These are phyloP conservation scores for Phytophthora lateralis DNA, from an alignment of 352 stramenopile species.

Conservation along the genomic window DNA sequence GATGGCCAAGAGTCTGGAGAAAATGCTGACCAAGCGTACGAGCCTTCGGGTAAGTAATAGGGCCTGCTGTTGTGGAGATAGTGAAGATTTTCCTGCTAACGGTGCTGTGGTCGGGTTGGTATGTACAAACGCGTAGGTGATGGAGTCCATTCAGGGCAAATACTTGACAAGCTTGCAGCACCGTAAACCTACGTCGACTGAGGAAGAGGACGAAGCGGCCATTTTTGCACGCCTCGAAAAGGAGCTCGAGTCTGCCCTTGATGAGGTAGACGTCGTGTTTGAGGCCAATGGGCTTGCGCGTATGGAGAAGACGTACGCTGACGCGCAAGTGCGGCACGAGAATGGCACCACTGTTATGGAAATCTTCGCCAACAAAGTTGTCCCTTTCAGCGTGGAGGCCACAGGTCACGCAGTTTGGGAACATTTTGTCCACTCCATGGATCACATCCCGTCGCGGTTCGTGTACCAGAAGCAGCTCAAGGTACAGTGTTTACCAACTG, in stretches of 20 bases:
- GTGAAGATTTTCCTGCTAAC: slow-evolving; percentile 24
- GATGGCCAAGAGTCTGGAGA: slow-evolving; percentile 56
- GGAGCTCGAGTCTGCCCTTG: slow-evolving; percentile 44
- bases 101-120: slow-evolving; percentile 28
- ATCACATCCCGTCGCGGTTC: slow-evolving; percentile 58
- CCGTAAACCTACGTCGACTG: slow-evolving; percentile 41
- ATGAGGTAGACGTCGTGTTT: slow-evolving; percentile 56
- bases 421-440: slow-evolving; percentile 62
- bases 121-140: slow-evolving; percentile 39
- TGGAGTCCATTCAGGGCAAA: slow-evolving; percentile 57
- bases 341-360: slow-evolving; percentile 51
- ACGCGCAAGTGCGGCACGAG: slow-evolving; percentile 54
- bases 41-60: slow-evolving; percentile 40
- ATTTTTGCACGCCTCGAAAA: slow-evolving; percentile 57
- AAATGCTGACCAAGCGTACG: slow-evolving; percentile 60
- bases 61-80: neutral
- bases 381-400: slow-evolving; percentile 51
- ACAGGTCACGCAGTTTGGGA: slow-evolving; percentile 54
- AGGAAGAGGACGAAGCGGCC: slow-evolving; percentile 47
- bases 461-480: slow-evolving; percentile 61
- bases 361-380: slow-evolving; percentile 65
- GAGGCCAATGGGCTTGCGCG: slow-evolving; percentile 52
- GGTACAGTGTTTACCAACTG: slow-evolving; percentile 25
- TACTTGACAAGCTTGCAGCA: slow-evolving; percentile 45
- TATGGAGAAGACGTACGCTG: slow-evolving; percentile 56